A percentile compares a stretch with the other conserved stretches of the same genome.
phyloP scores from a whole-genome alignment of 148 eudicot species.

The Cornus suecica region DNA sequence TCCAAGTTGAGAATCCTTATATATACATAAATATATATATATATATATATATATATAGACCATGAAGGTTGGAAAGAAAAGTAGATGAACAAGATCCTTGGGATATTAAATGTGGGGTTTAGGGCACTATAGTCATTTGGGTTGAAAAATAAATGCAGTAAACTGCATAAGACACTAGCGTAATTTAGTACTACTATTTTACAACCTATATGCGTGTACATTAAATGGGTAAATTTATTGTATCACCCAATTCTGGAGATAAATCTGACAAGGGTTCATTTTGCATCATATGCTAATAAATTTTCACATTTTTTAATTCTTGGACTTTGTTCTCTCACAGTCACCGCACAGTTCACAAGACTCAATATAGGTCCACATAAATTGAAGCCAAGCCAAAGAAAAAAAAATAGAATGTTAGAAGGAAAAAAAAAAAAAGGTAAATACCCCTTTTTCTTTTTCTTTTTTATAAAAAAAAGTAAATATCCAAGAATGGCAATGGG shows the following conservation, averaged over 20 bases:
- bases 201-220: background rate
- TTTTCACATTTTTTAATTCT: background rate
- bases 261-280: slow-evolving; percentile 12
- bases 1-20: no score
- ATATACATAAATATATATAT: no score
- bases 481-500: no score
- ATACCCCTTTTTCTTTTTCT: no score
- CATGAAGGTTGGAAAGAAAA: background rate
- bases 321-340: background rate
- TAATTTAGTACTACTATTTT: background rate
- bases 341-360: no score
- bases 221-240: slow-evolving; percentile 30
- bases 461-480: no score
- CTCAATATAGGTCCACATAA: no score
- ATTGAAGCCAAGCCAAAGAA: no score
- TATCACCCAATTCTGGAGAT: slow-evolving; percentile 22
- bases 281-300: background rate
- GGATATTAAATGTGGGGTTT: background rate
- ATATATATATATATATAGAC: background rate
- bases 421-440: no score
- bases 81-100: background rate
- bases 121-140: background rate
- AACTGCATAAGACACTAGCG: background rate
- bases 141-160: background rate
- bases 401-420: no score